Evolutionary conservation across 208 protist genomes (phyloP).

Genomic region (Phytomonas francai): DNA sequence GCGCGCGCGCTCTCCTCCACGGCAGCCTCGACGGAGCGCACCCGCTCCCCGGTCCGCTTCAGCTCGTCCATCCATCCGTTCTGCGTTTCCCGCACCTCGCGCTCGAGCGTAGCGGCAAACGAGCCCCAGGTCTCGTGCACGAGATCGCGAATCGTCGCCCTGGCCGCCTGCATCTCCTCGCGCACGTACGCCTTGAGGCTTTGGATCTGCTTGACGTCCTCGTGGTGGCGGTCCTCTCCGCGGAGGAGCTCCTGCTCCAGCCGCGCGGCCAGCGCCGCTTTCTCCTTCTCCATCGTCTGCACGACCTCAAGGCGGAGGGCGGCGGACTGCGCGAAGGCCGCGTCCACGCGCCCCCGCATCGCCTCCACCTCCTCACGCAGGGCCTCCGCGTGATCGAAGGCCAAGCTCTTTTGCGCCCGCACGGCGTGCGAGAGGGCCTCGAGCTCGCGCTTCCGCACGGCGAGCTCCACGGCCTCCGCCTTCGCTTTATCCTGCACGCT

Average conservation of each 20-base stretch:
- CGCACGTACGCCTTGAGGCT: conserved; percentile 25
- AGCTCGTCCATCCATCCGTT: conserved; percentile 29
- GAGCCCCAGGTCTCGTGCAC: conserved; percentile 50
- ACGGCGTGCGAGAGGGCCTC: conserved; percentile 34
- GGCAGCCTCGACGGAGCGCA: conserved; percentile 35
- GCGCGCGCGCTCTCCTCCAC: conserved; percentile 39
- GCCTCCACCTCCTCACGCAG: conserved; percentile 56
- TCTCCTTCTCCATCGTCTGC: conserved; percentile 55
- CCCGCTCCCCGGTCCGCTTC: conserved; percentile 18
- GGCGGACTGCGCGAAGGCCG: conserved; percentile 33
- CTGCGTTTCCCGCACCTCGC: conserved; percentile 32
- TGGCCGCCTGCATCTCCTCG: conserved; percentile 21
- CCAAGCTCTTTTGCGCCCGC: conserved; percentile 28
- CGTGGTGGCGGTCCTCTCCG: conserved; percentile 54
- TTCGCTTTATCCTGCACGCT: conserved; percentile 23
- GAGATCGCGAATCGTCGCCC: conserved; percentile 22
- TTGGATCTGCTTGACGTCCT: conserved; percentile 48
- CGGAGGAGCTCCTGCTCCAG: conserved; percentile 67
- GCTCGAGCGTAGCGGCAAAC: conserved; percentile 30
- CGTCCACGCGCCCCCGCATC: conserved; percentile 38
- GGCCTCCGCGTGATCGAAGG: conserved; percentile 40
- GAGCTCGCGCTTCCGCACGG: conserved; percentile 39
- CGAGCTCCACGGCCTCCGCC: conserved; percentile 22
- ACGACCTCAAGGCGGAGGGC: conserved; percentile 41
- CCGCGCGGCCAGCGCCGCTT: conserved; percentile 34